Conservation (phyloP, 345 rosid species). For the Acer campestre region DNA sequence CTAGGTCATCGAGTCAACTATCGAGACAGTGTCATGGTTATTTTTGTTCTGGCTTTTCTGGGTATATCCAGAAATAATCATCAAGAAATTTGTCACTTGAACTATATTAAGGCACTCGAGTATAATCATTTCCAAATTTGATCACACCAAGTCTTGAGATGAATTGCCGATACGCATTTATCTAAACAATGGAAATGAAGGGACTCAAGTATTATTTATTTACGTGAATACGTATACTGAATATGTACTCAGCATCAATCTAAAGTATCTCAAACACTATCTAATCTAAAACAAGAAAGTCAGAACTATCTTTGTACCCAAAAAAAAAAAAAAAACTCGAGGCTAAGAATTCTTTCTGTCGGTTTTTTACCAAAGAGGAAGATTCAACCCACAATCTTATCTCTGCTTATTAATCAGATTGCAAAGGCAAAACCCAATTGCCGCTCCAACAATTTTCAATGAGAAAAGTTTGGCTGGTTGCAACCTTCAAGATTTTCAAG, state of each 20-base stretch:
- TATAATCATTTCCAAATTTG: too few species aligned
- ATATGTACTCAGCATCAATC: background rate
- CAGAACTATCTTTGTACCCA: conserved; percentile 19
- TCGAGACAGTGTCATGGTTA: too few species aligned
- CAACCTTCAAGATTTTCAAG: conserved; percentile 15
- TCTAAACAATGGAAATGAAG: too few species aligned
- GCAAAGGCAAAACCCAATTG: conserved; percentile 12
- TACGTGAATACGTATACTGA: too few species aligned
- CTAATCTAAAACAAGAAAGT: conserved; percentile 7
- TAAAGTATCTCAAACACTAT: background rate
- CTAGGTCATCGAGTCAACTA: too few species aligned
- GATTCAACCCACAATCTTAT: conserved; percentile 5
- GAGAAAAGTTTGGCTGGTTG: conserved; percentile 6
- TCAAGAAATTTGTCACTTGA: too few species aligned
- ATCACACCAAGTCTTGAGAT: too few species aligned
- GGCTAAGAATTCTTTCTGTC: background rate
- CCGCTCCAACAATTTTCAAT: background rate
- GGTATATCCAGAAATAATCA: too few species aligned
- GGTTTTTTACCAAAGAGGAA: background rate
- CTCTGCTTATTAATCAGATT: conserved; percentile 16
- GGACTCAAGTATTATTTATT: too few species aligned
- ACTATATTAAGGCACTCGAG: too few species aligned
- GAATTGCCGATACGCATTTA: too few species aligned
- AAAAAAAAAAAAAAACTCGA: background rate
- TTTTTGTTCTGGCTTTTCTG: too few species aligned